Conservation (phyloP, 805 yeast genomes). For the Candida argentea region DNA sequence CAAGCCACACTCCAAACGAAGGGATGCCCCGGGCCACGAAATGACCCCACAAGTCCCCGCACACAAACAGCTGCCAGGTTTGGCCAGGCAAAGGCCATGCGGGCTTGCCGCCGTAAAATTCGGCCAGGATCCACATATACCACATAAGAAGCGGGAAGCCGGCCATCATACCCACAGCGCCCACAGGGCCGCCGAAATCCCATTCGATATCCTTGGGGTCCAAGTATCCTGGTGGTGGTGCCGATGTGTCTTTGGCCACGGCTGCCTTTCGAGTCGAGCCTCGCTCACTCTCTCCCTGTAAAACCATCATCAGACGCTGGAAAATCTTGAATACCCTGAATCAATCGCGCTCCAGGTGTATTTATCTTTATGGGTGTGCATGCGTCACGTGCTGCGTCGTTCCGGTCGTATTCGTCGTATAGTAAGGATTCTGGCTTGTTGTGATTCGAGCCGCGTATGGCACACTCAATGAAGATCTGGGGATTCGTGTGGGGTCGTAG, state of each 20-base stretch:
- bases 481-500: no score
- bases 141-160: slow-evolving; percentile 93
- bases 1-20: slow-evolving; percentile 47
- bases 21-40: slow-evolving; percentile 51
- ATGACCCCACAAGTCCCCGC: slow-evolving; percentile 26
- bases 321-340: background rate
- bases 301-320: background rate
- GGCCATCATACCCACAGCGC: slow-evolving; percentile 83
- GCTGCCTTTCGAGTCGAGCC: slow-evolving; percentile 1
- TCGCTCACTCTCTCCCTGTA: background rate
- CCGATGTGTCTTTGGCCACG: slow-evolving; percentile 8
- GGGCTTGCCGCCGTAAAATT: slow-evolving; percentile 63
- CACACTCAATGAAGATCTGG: no score
- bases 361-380: background rate
- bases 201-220: slow-evolving; percentile 49
- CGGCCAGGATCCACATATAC: slow-evolving; percentile 91
- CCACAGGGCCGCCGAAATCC: slow-evolving; percentile 91
- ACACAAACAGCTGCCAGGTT: slow-evolving; percentile 40
- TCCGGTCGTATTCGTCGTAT: no score
- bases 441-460: no score
- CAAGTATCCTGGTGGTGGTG: slow-evolving; percentile 22
- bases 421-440: no score
- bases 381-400: no score
- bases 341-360: no score
- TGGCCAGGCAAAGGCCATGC: slow-evolving; percentile 58